Evolutionary conservation across 139 green algal genomes (phyloP).

Genomic region (Volvox africanus): DNA sequence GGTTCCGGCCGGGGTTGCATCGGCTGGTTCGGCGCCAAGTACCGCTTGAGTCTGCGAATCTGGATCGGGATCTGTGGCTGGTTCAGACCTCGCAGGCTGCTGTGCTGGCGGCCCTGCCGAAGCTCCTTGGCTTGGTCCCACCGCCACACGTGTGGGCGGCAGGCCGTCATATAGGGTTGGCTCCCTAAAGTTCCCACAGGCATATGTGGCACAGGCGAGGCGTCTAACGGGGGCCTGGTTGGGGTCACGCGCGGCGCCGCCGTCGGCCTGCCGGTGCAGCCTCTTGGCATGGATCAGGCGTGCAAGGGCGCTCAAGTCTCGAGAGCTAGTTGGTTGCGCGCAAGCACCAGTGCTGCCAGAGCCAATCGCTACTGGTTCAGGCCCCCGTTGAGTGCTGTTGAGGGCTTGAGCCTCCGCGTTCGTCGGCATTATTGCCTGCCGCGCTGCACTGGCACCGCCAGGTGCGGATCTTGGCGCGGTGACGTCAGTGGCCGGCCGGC

Average conservation of each 20-base stretch:
- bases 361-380: not conserved
- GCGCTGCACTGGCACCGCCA: not conserved
- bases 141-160: not conserved
- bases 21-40: too few relatives aligned
- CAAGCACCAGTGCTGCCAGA: not conserved
- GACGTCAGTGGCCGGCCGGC: not conserved
- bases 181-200: too few relatives aligned
- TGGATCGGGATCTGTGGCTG: not conserved
- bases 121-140: not conserved
- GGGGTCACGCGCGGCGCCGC: not conserved
- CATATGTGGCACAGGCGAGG: not conserved
- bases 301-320: not conserved
- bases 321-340: not conserved
- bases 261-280: not conserved
- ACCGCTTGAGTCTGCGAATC: too few relatives aligned
- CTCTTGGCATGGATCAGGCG: constrained; percentile 8
- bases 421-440: not conserved
- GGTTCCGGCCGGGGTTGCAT: too few relatives aligned
- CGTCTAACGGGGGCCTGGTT: not conserved
- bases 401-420: not conserved
- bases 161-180: constrained; percentile 13
- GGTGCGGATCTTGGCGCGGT: too few relatives aligned
- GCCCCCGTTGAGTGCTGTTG: not conserved
- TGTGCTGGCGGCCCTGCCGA: not conserved
- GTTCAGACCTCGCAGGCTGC: not conserved